Evolutionary conservation across 2,329 filamentous ascomycete genomes (phyloP).

Genomic region (Rasamsonia emersonii): DNA sequence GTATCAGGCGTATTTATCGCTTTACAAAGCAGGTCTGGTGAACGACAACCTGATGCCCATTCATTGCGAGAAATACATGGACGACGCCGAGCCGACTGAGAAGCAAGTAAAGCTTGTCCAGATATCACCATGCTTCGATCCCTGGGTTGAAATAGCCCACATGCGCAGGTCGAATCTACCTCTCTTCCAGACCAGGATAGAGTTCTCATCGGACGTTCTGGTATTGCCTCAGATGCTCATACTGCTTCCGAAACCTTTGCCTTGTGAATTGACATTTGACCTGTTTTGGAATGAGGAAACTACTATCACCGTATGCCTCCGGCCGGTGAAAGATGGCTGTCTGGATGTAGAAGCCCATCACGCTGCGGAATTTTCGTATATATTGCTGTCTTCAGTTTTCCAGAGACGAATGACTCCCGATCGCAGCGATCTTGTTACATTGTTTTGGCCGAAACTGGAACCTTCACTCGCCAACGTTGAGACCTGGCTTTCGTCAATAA

Average conservation of each 20-base stretch:
- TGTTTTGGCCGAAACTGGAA: constrained; percentile 14
- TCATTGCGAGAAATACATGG: constrained; percentile 25
- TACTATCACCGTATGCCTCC: constrained; percentile 13
- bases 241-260: constrained; percentile 16
- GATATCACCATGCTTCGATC: constrained; percentile 25
- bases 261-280: constrained; percentile 15
- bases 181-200: constrained; percentile 14
- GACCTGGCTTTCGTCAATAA: constrained; percentile 14
- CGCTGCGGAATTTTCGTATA: constrained; percentile 12
- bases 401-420: constrained; percentile 10
- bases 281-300: constrained; percentile 22
- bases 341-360: constrained; percentile 4
- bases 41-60: constrained; percentile 69
- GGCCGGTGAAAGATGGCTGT: constrained; percentile 3
- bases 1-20: constrained; percentile 64
- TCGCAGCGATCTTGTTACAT: constrained; percentile 12
- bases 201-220: constrained; percentile 9
- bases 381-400: constrained; percentile 15
- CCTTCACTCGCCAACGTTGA: constrained; percentile 4
- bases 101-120: constrained; percentile 19
- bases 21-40: constrained; percentile 64
- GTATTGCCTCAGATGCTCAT: constrained; percentile 14
- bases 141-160: constrained; percentile 29
- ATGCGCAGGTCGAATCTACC: constrained; percentile 15
- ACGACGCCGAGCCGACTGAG: constrained; percentile 26